These are phyloP conservation scores for Alternaria gaisen DNA, from an alignment of 2,329 filamentous ascomycete genomes.

Conservation along the genomic window DNA sequence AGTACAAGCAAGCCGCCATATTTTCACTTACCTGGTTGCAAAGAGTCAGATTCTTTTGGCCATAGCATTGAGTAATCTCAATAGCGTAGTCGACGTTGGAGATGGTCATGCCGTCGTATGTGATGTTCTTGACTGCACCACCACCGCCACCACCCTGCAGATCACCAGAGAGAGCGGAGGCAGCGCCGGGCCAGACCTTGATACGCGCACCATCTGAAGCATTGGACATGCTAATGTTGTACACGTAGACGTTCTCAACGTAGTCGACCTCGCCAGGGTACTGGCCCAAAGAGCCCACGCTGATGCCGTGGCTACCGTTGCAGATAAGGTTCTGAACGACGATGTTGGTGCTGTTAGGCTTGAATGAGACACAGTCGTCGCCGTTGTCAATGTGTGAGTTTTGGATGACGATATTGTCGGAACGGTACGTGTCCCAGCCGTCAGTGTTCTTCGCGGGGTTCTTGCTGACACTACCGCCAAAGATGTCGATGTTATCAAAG, in stretches of 20 bases:
- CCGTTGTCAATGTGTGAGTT: conserved; percentile 71
- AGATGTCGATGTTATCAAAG: conserved; percentile 69
- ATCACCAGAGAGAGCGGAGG: conserved; percentile 65
- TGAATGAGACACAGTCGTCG: conserved; percentile 78
- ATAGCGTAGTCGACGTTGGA: conserved; percentile 72
- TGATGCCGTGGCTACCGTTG: conserved; percentile 76
- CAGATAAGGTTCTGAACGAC: conserved; percentile 73
- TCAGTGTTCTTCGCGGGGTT: conserved; percentile 72
- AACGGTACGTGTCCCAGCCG: conserved; percentile 70
- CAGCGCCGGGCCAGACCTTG: conserved; percentile 74
- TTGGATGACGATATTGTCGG: conserved; percentile 70
- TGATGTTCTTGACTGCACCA: conserved; percentile 71
- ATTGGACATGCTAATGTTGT: conserved; percentile 52
- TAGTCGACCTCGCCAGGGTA: conserved; percentile 71
- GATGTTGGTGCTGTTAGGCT: conserved; percentile 75
- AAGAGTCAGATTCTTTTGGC: conserved; percentile 68
- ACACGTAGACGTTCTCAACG: conserved; percentile 71
- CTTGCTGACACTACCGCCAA: conserved; percentile 61
- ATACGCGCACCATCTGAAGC: conserved; percentile 71
- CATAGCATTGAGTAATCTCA: conserved; percentile 72
- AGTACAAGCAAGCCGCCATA: too few relatives aligned
- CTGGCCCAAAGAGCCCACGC: conserved; percentile 75
- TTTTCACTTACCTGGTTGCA: conserved; percentile 57
- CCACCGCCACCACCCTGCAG: conserved; percentile 72
- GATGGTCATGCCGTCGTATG: conserved; percentile 69